phyloP scores from a whole-genome alignment of 2,329 filamentous ascomycete species.

The Pestalotiopsis sp. region DNA sequence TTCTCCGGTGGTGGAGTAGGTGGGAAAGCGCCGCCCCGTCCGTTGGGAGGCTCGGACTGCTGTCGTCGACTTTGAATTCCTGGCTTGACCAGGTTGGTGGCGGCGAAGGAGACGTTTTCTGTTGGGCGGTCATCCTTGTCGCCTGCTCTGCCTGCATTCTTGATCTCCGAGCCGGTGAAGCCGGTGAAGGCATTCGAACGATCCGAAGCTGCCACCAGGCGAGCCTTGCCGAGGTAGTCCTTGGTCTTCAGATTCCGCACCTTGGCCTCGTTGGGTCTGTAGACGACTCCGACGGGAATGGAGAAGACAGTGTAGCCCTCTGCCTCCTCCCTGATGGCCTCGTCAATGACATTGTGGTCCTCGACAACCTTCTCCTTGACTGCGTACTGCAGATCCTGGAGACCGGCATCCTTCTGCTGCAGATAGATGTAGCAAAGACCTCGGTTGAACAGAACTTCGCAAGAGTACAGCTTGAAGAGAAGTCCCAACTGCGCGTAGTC shows the following conservation, averaged over 20 bases:
- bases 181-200: constrained; percentile 80
- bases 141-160: constrained; percentile 62
- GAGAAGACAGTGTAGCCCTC: constrained; percentile 99
- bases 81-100: constrained; percentile 89
- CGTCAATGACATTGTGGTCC: constrained; percentile 97
- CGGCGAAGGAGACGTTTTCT: constrained; percentile 88
- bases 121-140: constrained; percentile 78
- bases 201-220: constrained; percentile 86
- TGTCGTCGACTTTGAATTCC: constrained; percentile 79
- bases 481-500: constrained; percentile 96
- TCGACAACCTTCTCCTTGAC: constrained; percentile 95
- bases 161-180: constrained; percentile 78
- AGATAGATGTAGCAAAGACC: constrained; percentile 97
- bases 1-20: constrained; percentile 97
- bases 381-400: constrained; percentile 89
- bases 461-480: constrained; percentile 95
- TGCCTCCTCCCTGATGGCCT: constrained; percentile 90
- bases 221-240: constrained; percentile 96
- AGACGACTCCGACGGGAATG: constrained; percentile 93
- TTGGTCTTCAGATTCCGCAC: constrained; percentile 98
- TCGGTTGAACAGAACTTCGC: constrained; percentile 96
- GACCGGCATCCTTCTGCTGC: constrained; percentile 84
- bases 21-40: constrained; percentile 78
- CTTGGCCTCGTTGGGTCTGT: constrained; percentile 95
- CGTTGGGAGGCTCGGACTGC: constrained; percentile 80